These are phyloP conservation scores for Punctularia strigosozonata DNA, from an alignment of 768 basidiomycete species.

Conservation along the genomic window DNA sequence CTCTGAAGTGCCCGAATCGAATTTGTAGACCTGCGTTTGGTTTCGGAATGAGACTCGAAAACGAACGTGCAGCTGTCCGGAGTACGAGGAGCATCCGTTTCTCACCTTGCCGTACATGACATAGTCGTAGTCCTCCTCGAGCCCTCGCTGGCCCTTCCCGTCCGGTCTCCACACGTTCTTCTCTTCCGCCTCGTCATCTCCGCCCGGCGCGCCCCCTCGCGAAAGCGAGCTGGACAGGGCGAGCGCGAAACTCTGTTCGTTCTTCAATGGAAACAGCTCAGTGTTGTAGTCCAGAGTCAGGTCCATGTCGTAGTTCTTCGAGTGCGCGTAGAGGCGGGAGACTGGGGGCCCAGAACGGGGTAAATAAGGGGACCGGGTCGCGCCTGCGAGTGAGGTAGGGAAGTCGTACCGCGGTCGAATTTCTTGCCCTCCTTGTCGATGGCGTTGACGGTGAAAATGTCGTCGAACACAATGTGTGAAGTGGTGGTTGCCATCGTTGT, in stretches of 20 bases:
- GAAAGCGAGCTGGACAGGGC: slow-evolving; percentile 76
- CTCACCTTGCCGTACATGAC: slow-evolving; percentile 97
- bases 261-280: slow-evolving; percentile 71
- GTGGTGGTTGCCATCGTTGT: slow-evolving; percentile 44
- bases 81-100: not conserved
- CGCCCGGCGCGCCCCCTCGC: slow-evolving; percentile 39
- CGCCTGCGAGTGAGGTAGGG: not conserved
- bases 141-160: slow-evolving; percentile 63
- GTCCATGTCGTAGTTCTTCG: slow-evolving; percentile 87
- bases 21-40: slow-evolving; percentile 76
- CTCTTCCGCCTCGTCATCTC: slow-evolving; percentile 59
- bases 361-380: slow-evolving; percentile 1
- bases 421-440: slow-evolving; percentile 93
- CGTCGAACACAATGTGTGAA: slow-evolving; percentile 83
- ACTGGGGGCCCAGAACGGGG: slow-evolving; percentile 55
- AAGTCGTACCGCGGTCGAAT: slow-evolving; percentile 79
- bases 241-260: slow-evolving; percentile 67
- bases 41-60: too few relatives aligned
- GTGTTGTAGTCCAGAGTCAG: slow-evolving; percentile 90
- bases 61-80: too few relatives aligned
- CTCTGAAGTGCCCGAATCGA: slow-evolving; percentile 76
- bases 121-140: slow-evolving; percentile 97
- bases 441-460: slow-evolving; percentile 76
- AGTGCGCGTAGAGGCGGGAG: slow-evolving; percentile 81
- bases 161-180: slow-evolving; percentile 78